Evolutionary conservation across 2,329 filamentous ascomycete genomes (phyloP), one percentile per base, ranked within the genome.

Genomic region (Paracamarosporium sp.): DNA sequence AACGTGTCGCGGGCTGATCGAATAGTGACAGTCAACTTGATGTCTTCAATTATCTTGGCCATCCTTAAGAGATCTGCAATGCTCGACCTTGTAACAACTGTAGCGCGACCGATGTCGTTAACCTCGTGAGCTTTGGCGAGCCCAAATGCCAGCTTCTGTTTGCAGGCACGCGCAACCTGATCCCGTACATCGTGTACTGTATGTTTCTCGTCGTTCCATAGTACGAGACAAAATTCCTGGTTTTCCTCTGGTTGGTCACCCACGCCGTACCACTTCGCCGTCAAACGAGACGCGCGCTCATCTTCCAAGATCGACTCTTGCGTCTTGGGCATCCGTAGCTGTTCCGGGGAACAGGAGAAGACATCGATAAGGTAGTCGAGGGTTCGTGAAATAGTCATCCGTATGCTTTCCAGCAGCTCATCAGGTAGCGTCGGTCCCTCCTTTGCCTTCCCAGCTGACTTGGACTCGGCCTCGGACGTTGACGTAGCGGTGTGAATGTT

Each of bases 121-220:
- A 93, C 94, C 78, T 98, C 93, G 69, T 92, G 88, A 0, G 95
- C 95, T 67, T 91, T 90, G 44, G 85, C 79, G 20, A 88, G 79
- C 3, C 92, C 94, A 60, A 92, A 90, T 5, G 81, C 82, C 59
- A 84, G 81, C 6, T 88, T 86, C 64, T 91, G 89, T 59, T 86
- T 87, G 80, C 95, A 99, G 48, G 95, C 95, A 63, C 94, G 86
- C 3, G 92, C 90, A 22, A 99, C 92, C 74, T 98, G 94, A 56
- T 96, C 88, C 65, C 89, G 85, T 5, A 99, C 94, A 74, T 99
- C 95, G 45, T 88, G 86, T 41, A 98, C 89, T 0, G 95, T 99
- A 74, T 99, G 95, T 77, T 99, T 99, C 79, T 99, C 95, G 64
- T 99, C 95, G 68, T 99, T 99, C 95, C 95, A 99, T 5, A 99